A percentile compares a stretch with the other conserved stretches of the same genome.
Evolutionary conservation across 129 eudicot genomes (phyloP).

Genomic region (Tanacetum coccineum): DNA sequence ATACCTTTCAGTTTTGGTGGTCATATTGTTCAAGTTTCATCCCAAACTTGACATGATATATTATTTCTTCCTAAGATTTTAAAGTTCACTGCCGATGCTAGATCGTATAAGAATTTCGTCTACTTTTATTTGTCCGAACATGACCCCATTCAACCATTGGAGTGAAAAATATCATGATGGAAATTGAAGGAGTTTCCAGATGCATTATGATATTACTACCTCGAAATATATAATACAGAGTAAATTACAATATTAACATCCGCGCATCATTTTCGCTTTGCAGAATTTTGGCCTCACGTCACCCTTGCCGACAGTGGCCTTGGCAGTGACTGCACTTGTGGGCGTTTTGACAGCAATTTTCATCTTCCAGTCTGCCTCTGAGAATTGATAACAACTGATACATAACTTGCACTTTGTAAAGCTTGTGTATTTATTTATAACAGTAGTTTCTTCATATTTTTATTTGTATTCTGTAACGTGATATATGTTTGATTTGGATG

Average conservation of each 20-base stretch:
- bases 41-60: too few relatives aligned
- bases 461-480: conserved; percentile 4
- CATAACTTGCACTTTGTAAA: conserved; percentile 21
- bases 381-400: conserved; percentile 33
- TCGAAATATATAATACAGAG: neutral
- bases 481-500: neutral
- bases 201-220: neutral
- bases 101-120: neutral
- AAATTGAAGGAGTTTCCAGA: neutral
- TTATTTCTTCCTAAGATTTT: neutral
- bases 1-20: too few relatives aligned
- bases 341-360: conserved; percentile 76
- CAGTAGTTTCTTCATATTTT: neutral
- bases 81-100: neutral
- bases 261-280: conserved; percentile 16
- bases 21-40: too few relatives aligned
- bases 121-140: neutral
- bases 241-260: neutral
- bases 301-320: conserved; percentile 89
- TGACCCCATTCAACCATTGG: neutral
- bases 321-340: conserved; percentile 82
- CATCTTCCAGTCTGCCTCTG: conserved; percentile 80
- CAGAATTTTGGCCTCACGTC: conserved; percentile 90
- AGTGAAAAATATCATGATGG: neutral
- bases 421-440: conserved; percentile 16